phyloP scores from a whole-genome alignment of 192 early-diverging fungal genomes.

The Mycoemilia scoparia region DNA sequence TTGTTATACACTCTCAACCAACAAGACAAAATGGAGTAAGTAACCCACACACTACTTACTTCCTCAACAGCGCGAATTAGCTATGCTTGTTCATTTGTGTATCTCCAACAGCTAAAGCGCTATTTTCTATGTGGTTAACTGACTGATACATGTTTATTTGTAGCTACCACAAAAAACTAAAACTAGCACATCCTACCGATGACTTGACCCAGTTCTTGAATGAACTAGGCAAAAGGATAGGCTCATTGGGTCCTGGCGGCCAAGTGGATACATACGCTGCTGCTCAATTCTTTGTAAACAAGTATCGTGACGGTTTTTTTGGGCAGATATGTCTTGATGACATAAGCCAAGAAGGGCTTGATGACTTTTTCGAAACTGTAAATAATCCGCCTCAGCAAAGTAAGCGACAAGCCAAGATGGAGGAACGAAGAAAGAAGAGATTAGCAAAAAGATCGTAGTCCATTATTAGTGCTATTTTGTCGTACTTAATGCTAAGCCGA shows the following conservation, averaged over 20 bases:
- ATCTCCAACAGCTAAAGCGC: too few species aligned
- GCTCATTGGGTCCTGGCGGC: constrained; percentile 44
- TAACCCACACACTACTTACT: too few species aligned
- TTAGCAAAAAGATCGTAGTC: too few species aligned
- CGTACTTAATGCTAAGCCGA: too few species aligned
- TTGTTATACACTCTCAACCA: constrained; percentile 72
- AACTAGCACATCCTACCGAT: constrained; percentile 46
- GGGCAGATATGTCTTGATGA: constrained; percentile 76
- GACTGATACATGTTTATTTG: neutral
- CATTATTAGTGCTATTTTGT: too few species aligned
- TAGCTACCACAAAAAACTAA: constrained; percentile 35
- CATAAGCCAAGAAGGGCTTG: constrained; percentile 27
- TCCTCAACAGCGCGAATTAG: neutral
- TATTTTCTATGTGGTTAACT: too few species aligned
- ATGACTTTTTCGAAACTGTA: constrained; percentile 24
- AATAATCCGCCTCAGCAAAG: constrained; percentile 11
- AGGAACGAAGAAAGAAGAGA: too few species aligned
- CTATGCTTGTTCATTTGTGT: too few species aligned
- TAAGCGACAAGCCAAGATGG: constrained; percentile 23
- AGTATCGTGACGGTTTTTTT: constrained; percentile 69
- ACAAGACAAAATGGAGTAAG: constrained; percentile 29
- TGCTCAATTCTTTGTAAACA: constrained; percentile 48
- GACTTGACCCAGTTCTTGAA: constrained; percentile 44
- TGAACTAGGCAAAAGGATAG: constrained; percentile 44
- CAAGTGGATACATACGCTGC: constrained; percentile 46